Percentiles rank a stretch among this genome's conserved stretches.
Evolutionary conservation across 2,329 filamentous ascomycete species (phyloP).

Genomic region (Pseudogymnoascus sp.): DNA sequence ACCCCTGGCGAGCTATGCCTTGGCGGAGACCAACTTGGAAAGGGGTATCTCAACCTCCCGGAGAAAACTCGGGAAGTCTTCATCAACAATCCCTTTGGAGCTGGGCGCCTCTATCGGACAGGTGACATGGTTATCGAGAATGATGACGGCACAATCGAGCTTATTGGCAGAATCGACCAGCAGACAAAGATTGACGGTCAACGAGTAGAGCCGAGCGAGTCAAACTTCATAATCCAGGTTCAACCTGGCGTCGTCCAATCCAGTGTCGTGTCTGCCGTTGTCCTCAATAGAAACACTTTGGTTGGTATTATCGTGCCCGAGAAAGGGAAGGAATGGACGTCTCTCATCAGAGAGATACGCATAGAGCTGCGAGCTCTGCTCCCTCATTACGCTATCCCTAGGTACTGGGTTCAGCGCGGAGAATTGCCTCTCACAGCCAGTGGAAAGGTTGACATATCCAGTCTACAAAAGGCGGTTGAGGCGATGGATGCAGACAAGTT

Average conservation of each 20-base stretch:
- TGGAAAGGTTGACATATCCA: constrained; percentile 11
- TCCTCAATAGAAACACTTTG: not conserved
- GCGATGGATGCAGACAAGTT: not conserved
- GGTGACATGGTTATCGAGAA: constrained; percentile 39
- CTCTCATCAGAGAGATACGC: not conserved
- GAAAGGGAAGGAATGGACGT: not conserved
- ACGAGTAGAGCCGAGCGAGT: constrained; percentile 54
- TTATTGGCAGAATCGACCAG: constrained; percentile 53
- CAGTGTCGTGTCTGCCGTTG: not conserved
- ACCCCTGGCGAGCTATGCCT: constrained; percentile 9
- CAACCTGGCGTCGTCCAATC: constrained; percentile 2
- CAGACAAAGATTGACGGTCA: constrained; percentile 59
- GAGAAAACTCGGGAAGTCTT: constrained; percentile 51
- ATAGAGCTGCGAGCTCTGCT: constrained; percentile 1
- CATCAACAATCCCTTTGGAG: constrained; percentile 44
- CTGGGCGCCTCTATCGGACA: constrained; percentile 57
- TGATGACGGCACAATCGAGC: constrained; percentile 51
- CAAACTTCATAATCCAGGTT: constrained; percentile 31
- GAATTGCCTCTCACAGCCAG: constrained; percentile 2
- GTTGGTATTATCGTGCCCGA: constrained; percentile 1
- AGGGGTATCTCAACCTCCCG: constrained; percentile 51
- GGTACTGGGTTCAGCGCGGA: constrained; percentile 3
- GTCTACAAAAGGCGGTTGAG: not conserved
- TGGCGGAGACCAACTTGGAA: constrained; percentile 47
- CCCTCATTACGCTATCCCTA: constrained; percentile 10